These are phyloP conservation scores for Phenoliferia sp. DNA, from an alignment of 1,284 basidiomycete species.

Conservation along the genomic window DNA sequence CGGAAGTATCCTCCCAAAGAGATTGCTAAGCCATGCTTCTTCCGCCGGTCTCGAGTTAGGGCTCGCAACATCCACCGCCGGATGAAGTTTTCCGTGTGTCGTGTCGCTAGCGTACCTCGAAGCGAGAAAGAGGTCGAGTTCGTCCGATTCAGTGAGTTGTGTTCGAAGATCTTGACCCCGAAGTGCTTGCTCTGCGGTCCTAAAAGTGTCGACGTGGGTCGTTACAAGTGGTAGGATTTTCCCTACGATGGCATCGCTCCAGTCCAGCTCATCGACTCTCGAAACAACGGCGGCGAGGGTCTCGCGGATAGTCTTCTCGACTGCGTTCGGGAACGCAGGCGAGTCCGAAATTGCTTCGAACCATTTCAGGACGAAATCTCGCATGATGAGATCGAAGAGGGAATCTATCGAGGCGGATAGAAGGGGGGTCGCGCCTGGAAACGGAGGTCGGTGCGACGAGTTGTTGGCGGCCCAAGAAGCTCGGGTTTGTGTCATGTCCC, in stretches of 20 bases:
- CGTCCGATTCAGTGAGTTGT: conserved; percentile 74
- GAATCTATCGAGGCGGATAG: conserved; percentile 67
- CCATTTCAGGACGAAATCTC: conserved; percentile 81
- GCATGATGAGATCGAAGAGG: conserved; percentile 68
- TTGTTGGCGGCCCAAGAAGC: conserved; percentile 64
- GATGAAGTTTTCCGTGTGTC: conserved; percentile 55
- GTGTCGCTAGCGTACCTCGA: conserved; percentile 58
- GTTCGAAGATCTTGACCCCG: conserved; percentile 70
- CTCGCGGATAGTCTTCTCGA: conserved; percentile 68
- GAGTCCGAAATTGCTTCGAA: conserved; percentile 77
- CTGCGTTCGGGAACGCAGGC: conserved; percentile 77
- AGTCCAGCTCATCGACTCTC: conserved; percentile 60
- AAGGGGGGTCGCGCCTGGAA: conserved; percentile 52
- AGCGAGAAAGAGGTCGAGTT: conserved; percentile 76
- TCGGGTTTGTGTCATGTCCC: conserved; percentile 77
- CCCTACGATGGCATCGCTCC: conserved; percentile 71
- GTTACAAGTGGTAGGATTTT: conserved; percentile 82
- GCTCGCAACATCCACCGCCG: conserved; percentile 75
- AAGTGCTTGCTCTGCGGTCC: conserved; percentile 70
- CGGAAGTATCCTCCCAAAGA: conserved; percentile 67
- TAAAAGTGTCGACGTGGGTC: conserved; percentile 79
- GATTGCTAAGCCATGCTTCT: conserved; percentile 69
- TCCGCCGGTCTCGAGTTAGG: conserved; percentile 83
- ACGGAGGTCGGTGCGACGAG: conserved; percentile 44
- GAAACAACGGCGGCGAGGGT: conserved; percentile 59